Percentiles rank a stretch among this genome's conserved stretches.
Conservation (phyloP, 2,329 filamentous ascomycete species). For the Lithohypha guttulata region DNA sequence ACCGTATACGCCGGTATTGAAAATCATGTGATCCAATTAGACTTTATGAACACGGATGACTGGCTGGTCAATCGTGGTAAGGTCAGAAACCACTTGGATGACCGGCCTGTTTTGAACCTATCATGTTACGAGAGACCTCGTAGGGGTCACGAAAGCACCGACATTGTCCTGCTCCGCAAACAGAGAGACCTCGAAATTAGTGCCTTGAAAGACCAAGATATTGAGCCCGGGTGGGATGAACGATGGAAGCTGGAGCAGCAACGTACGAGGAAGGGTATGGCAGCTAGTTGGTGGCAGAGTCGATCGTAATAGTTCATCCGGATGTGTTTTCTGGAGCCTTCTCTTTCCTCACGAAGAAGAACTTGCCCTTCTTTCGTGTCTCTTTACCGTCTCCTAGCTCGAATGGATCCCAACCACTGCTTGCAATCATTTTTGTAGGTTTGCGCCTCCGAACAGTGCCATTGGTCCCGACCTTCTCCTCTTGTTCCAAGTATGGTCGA, state of each 20-base stretch:
- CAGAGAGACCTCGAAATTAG: constrained; percentile 8
- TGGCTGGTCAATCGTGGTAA: constrained; percentile 17
- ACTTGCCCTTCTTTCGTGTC: constrained; percentile 58
- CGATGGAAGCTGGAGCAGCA: constrained; percentile 13
- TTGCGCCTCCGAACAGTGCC: constrained; percentile 40
- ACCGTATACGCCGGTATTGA: constrained; percentile 37
- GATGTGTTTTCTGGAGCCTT: constrained; percentile 5
- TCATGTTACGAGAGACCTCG: constrained; percentile 36
- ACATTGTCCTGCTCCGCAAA: constrained; percentile 19
- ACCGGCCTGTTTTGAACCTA: constrained; percentile 17
- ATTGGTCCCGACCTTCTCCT: constrained; percentile 31
- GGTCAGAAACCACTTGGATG: constrained; percentile 22
- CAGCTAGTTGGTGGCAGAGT: background rate
- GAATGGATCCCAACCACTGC: constrained; percentile 61
- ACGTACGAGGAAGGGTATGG: background rate
- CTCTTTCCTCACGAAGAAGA: constrained; percentile 58
- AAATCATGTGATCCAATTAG: constrained; percentile 32
- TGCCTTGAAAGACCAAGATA: background rate
- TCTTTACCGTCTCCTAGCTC: constrained; percentile 50
- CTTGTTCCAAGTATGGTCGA: constrained; percentile 29
- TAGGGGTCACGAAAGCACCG: constrained; percentile 19
- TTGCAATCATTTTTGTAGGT: constrained; percentile 35
- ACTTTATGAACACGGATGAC: constrained; percentile 36
- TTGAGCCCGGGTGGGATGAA: constrained; percentile 15
- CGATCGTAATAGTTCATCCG: background rate